phyloP scores from a whole-genome alignment of 192 early-diverging fungal genomes.

The Geranomyces michiganensis region DNA sequence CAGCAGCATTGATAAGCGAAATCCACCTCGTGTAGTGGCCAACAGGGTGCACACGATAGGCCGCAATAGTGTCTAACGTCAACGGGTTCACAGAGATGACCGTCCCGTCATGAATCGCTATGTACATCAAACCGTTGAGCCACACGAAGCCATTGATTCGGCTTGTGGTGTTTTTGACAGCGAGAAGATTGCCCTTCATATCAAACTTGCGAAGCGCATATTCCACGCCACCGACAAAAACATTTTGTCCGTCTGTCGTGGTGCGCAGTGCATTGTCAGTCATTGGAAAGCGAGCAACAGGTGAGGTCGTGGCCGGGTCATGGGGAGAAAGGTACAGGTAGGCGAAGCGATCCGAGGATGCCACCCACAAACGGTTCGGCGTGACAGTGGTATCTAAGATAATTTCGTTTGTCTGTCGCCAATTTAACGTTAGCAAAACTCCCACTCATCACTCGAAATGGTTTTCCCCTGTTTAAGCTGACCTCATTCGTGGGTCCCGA shows the following conservation, averaged over 20 bases:
- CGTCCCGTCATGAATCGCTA: conserved; percentile 3
- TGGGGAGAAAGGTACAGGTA: neutral
- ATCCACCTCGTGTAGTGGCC: no score
- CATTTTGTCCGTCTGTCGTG: neutral
- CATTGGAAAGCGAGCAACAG: no score
- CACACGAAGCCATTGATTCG: neutral
- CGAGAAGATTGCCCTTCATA: no score
- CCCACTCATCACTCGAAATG: no score
- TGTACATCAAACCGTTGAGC: neutral
- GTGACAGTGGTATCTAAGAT: neutral
- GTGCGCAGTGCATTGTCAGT: conserved; percentile 2
- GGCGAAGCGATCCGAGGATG: neutral
- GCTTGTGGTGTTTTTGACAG: no score
- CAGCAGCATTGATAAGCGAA: neutral
- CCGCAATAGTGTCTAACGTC: no score
- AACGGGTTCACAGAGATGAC: neutral
- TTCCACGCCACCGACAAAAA: conserved; percentile 4
- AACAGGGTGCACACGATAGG: no score
- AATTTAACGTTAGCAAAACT: no score
- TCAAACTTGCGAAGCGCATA: neutral
- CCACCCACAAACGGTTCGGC: neutral
- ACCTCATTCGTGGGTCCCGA: neutral
- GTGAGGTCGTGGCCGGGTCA: neutral
- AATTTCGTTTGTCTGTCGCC: neutral
- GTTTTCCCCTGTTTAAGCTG: no score